phyloP scores from a whole-genome alignment of 1,139 yeast species.

The Magnusiomyces fungicola region DNA sequence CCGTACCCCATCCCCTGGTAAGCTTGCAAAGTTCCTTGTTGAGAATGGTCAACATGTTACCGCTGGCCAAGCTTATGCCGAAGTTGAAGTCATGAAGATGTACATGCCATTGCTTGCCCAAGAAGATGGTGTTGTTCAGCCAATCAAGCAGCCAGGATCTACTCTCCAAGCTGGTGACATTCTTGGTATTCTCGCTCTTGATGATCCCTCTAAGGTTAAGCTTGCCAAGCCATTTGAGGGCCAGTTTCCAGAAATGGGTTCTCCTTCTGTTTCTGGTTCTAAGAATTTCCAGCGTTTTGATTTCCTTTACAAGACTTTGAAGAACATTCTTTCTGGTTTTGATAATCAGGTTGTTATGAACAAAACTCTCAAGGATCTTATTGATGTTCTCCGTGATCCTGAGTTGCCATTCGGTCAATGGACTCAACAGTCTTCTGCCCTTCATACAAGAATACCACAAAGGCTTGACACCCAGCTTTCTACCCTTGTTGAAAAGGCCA shows the following conservation, averaged over 20 bases:
- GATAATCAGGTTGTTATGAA: conserved; percentile 95
- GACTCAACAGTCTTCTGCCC: conserved; percentile 76
- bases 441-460: conserved; percentile 81
- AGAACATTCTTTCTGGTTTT: conserved; percentile 78
- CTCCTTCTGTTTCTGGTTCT: conserved; percentile 73
- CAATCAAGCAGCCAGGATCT: conserved; percentile 97
- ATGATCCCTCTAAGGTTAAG: conserved; percentile 94
- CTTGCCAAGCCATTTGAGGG: conserved; percentile 96
- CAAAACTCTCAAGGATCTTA: conserved; percentile 63
- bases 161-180: conserved; percentile 95
- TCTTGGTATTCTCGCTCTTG: conserved; percentile 85
- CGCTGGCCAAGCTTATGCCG: conserved; percentile 94
- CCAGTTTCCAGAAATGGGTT: conserved; percentile 80
- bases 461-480: conserved; percentile 64
- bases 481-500: conserved; percentile 50
- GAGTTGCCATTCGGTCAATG: conserved; percentile 92
- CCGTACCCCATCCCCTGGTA: conserved; percentile 98
- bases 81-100: conserved; percentile 99
- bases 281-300: conserved; percentile 75
- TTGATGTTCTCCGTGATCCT: conserved; percentile 65
- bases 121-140: conserved; percentile 88
- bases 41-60: conserved; percentile 91
- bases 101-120: conserved; percentile 50
- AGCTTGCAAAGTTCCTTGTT: conserved; percentile 83
- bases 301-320: conserved; percentile 50